Conservation (phyloP, 2,329 filamentous ascomycete genomes). For the Sporothrix schenckii region DNA sequence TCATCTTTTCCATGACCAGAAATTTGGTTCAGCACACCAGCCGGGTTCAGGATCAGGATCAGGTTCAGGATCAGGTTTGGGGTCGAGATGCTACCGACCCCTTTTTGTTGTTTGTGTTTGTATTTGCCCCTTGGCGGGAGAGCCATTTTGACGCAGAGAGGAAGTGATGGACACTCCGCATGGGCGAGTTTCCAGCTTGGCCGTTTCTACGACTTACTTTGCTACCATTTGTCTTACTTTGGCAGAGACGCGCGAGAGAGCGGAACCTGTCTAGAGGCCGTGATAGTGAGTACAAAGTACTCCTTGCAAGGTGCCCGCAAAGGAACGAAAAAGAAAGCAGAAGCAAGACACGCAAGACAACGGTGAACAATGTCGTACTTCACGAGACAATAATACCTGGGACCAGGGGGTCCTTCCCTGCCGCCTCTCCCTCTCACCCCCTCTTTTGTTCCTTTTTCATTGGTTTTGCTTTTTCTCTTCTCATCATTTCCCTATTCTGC, state of each 20-base stretch:
- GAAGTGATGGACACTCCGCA: too few relatives aligned
- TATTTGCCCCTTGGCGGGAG: background rate
- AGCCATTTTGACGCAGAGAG: background rate
- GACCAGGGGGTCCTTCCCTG: too few relatives aligned
- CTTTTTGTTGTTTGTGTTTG: background rate
- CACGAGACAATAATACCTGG: too few relatives aligned
- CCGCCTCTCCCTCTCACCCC: background rate
- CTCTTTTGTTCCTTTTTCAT: background rate
- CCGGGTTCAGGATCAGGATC: background rate
- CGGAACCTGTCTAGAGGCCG: too few relatives aligned
- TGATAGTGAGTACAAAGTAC: too few relatives aligned
- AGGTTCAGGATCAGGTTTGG: background rate
- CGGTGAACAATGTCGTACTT: too few relatives aligned
- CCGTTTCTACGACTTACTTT: background rate
- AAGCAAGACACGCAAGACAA: background rate
- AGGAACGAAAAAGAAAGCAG: conserved; percentile 21
- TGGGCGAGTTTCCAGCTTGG: background rate
- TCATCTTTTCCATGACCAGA: background rate
- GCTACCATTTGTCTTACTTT: background rate
- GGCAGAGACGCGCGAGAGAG: too few relatives aligned
- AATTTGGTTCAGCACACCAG: background rate
- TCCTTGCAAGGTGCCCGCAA: too few relatives aligned
- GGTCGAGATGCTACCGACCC: conserved; percentile 9
- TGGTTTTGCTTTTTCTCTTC: background rate
- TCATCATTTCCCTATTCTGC: too few relatives aligned